Conservation (phyloP, 495 filamentous ascomycete genomes). For the Hyaloscypha variabilis region DNA sequence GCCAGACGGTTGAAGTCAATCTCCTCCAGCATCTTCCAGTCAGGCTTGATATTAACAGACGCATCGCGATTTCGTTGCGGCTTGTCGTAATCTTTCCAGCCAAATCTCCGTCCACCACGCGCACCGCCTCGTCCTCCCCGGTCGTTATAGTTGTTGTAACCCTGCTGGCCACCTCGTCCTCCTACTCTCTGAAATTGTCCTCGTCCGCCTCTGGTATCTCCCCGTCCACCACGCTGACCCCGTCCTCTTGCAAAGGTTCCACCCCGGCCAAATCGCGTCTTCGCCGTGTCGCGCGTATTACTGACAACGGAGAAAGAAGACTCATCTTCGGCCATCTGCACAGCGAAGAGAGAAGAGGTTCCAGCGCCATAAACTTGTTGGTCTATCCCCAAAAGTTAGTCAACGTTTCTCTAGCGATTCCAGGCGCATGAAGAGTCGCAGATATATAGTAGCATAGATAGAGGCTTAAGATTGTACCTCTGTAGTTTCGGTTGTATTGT, state of each 20-base stretch:
- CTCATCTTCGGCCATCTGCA: constrained; percentile 92
- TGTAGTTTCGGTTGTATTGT: constrained; percentile 88
- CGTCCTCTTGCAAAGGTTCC: constrained; percentile 87
- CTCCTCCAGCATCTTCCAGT: constrained; percentile 96
- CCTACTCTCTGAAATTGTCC: constrained; percentile 69
- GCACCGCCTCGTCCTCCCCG: constrained; percentile 57
- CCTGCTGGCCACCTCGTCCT: constrained; percentile 61
- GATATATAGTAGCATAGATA: constrained; percentile 22
- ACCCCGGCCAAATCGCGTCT: constrained; percentile 86
- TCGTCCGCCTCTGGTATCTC: constrained; percentile 57
- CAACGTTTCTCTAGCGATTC: constrained; percentile 13
- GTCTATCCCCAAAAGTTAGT: constrained; percentile 54
- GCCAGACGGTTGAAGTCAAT: constrained; percentile 94
- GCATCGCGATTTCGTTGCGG: constrained; percentile 94
- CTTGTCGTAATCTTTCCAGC: constrained; percentile 99
- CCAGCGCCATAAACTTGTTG: constrained; percentile 97
- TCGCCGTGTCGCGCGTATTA: constrained; percentile 81
- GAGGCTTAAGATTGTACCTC: constrained; percentile 60
- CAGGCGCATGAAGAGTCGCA: neutral
- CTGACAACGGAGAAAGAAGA: constrained; percentile 97
- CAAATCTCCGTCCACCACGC: constrained; percentile 80
- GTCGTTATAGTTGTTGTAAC: constrained; percentile 66
- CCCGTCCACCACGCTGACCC: constrained; percentile 68
- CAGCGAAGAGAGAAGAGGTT: constrained; percentile 80
- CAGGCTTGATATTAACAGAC: constrained; percentile 88